Conservation (phyloP, 1,284 basidiomycete genomes). For the Testicularia cyperi region DNA sequence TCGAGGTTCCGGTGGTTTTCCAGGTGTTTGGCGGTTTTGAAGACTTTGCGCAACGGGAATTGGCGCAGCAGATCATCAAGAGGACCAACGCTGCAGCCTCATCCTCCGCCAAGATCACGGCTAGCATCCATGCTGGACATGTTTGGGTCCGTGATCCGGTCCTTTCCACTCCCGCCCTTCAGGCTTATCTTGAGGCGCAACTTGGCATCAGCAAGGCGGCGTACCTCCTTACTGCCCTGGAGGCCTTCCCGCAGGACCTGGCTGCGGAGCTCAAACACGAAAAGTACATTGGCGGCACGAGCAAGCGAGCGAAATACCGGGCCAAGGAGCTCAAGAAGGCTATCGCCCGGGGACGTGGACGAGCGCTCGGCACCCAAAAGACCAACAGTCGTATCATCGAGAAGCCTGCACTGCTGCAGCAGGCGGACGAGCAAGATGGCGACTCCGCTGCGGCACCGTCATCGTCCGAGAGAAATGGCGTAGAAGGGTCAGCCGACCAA, state of each 20-base stretch:
- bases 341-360: slow-evolving; percentile 18
- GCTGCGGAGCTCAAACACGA: slow-evolving; percentile 31
- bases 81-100: neutral
- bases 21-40: slow-evolving; percentile 45
- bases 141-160: slow-evolving; percentile 10
- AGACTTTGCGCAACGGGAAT: slow-evolving; percentile 50
- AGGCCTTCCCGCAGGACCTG: slow-evolving; percentile 21
- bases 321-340: slow-evolving; percentile 26
- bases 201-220: slow-evolving; percentile 26
- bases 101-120: neutral
- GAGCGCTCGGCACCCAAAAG: slow-evolving; percentile 28
- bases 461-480: neutral
- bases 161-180: slow-evolving; percentile 2
- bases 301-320: slow-evolving; percentile 26
- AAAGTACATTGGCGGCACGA: slow-evolving; percentile 26
- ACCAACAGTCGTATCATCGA: slow-evolving; percentile 7
- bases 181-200: slow-evolving; percentile 26
- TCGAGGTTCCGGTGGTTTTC: slow-evolving; percentile 14
- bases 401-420: slow-evolving; percentile 11
- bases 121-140: slow-evolving; percentile 45
- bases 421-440: slow-evolving; percentile 2
- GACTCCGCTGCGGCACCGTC: neutral
- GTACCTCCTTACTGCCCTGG: slow-evolving; percentile 11
- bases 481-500: neutral
- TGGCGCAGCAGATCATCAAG: slow-evolving; percentile 25